These are phyloP conservation scores for Microsporum canis DNA, from an alignment of 2,329 filamentous ascomycete genomes.

Conservation along the genomic window DNA sequence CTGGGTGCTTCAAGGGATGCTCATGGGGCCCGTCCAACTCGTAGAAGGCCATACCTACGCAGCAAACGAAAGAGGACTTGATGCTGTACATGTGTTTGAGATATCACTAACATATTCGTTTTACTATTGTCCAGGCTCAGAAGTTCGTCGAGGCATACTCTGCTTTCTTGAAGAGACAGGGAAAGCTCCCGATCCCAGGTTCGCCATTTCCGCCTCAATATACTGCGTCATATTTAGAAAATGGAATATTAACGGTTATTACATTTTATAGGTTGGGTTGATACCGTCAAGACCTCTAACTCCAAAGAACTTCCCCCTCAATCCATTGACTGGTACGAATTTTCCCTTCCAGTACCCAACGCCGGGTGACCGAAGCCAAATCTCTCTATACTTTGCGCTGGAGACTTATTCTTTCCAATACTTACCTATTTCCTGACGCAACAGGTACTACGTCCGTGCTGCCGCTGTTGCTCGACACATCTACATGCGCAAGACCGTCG, in stretches of 20 bases:
- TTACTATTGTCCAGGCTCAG: slow-evolving; percentile 41
- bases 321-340: slow-evolving; percentile 88
- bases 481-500: slow-evolving; percentile 98
- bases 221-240: slow-evolving; percentile 14
- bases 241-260: neutral
- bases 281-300: slow-evolving; percentile 96
- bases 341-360: neutral
- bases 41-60: neutral
- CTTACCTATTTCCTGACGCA: slow-evolving; percentile 3
- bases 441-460: slow-evolving; percentile 66
- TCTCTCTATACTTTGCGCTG: neutral
- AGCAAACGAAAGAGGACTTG: neutral
- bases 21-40: neutral
- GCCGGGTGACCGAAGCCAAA: neutral
- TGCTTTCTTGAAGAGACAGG: slow-evolving; percentile 60
- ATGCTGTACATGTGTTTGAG: neutral
- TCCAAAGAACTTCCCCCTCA: slow-evolving; percentile 97
- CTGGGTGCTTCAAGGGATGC: neutral
- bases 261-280: slow-evolving; percentile 69
- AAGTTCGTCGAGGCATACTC: slow-evolving; percentile 59
- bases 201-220: slow-evolving; percentile 26
- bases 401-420: neutral
- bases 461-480: slow-evolving; percentile 94
- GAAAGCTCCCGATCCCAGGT: slow-evolving; percentile 60
- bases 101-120: slow-evolving; percentile 1